Evolutionary conservation across 257 asterid species (phyloP), one percentile per base, ranked within the genome.

Genomic region (Penstemon davidsonii): DNA sequence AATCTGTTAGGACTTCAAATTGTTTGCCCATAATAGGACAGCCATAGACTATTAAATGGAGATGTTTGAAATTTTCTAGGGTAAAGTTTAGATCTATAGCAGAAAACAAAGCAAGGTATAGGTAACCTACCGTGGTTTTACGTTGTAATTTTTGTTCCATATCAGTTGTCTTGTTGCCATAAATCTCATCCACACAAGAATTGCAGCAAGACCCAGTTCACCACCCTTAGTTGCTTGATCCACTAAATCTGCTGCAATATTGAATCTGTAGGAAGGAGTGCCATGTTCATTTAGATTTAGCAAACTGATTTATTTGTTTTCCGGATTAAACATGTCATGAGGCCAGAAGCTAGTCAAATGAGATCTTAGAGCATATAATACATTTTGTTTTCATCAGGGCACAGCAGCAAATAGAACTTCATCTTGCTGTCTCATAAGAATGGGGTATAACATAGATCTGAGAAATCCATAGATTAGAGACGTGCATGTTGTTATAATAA

Each of bases 141-240:
- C 97, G 60, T 94, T 94, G 89, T 94, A 94, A 80, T 91, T 94
- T 80, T 91, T 91, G 84, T 94, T 94, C 99, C 99, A 94, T 67
- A 87, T 87, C 82, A 94, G 82, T 78, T 94, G 98, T 75, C 99
- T 86, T 10, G 98, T 91, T 53, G 96, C 96, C 99, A 94, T 94
- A 78, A 65, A 94, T 80, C 99, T 87, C 99, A 91, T 94, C 99
- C 99, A 94, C 65, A 94, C 98, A 67, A 94, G 91, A 80, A 94
- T 89, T 45, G 82, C 99, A 61, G 96, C 91, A 80, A 94, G 87
- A 75, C 96, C 99, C 52, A 86, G 70, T 80, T 91, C 95, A 62
- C 99, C 98, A 63, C 82, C 86, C 69, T 72, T 76, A 69, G 78
- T 78, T 67, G 98, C 96, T 67, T 88, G 86, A 60, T 83, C 93